Conservation (phyloP, 768 basidiomycete genomes). For the Termitomyces sp. region DNA sequence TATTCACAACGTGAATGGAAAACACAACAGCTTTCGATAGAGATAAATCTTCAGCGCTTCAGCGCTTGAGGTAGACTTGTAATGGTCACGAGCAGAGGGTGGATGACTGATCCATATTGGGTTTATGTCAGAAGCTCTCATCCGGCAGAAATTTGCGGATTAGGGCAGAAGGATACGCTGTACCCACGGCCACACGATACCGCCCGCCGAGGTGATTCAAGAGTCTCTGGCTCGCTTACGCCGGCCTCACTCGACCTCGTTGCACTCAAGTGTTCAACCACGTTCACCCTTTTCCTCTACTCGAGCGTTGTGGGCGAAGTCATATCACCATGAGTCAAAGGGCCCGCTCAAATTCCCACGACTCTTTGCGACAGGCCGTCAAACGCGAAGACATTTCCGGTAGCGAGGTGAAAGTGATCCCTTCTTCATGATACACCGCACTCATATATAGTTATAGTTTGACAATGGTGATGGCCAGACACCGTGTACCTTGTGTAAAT, state of each 20-base stretch:
- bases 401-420: not conserved
- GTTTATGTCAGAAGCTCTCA: not conserved
- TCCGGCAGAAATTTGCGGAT: no score
- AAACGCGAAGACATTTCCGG: not conserved
- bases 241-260: not conserved
- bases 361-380: not conserved
- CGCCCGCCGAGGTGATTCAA: not conserved
- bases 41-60: not conserved
- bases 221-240: not conserved
- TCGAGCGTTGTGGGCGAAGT: not conserved
- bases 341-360: not conserved
- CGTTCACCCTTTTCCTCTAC: not conserved
- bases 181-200: not conserved
- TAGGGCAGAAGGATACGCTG: not conserved
- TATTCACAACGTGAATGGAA: not conserved
- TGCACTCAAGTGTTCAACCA: not conserved
- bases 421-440: not conserved
- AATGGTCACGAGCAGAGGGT: not conserved
- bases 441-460: constrained; percentile 2
- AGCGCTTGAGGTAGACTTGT: not conserved
- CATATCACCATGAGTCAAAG: not conserved
- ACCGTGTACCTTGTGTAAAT: constrained; percentile 4
- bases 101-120: not conserved
- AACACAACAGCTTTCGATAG: not conserved
- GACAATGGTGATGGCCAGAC: constrained; percentile 5